Evolutionary conservation across 148 eudicot species (phyloP).

Genomic region (Nepenthes gracilis): DNA sequence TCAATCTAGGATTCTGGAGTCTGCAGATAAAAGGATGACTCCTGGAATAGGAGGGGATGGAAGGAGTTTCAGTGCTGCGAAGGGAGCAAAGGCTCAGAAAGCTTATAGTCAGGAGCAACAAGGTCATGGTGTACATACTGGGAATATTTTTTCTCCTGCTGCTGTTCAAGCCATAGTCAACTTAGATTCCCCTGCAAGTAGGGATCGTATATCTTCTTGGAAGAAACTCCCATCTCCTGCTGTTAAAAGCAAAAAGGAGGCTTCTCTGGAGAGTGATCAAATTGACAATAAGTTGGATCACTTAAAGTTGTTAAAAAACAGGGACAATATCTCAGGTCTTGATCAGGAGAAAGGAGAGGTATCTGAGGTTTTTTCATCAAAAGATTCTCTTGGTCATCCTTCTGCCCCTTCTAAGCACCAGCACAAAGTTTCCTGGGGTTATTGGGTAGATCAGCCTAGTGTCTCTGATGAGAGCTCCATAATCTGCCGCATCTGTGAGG

Average conservation of each 20-base stretch:
- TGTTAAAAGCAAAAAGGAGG: conserved; percentile 44
- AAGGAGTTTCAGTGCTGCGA: conserved; percentile 28
- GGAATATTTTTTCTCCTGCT: conserved; percentile 28
- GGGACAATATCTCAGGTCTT: conserved; percentile 20
- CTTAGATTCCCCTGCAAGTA: conserved; percentile 38
- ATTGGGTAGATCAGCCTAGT: conserved; percentile 75
- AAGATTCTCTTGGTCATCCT: conserved; percentile 41
- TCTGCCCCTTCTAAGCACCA: conserved; percentile 54
- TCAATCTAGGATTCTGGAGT: conserved; percentile 55
- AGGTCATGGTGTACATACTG: conserved; percentile 26
- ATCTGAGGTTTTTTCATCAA: conserved; percentile 41
- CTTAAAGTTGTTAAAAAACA: conserved; percentile 24
- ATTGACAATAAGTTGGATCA: conserved; percentile 30
- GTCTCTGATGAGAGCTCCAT: conserved; percentile 74
- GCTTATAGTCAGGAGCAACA: conserved; percentile 86
- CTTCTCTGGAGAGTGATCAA: conserved; percentile 23
- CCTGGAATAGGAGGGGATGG: conserved; percentile 24
- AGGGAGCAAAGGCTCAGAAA: conserved; percentile 45
- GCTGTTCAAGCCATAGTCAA: conserved; percentile 28
- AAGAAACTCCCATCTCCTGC: conserved; percentile 81
- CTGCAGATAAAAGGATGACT: conserved; percentile 47
- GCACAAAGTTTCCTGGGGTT: conserved; percentile 74
- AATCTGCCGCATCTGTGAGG: conserved; percentile 97
- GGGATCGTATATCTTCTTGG: conserved; percentile 91
- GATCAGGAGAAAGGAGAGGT: conserved; percentile 27